These are phyloP conservation scores for Aphanomyces euteiches DNA, from an alignment of 352 stramenopile species.

Conservation along the genomic window DNA sequence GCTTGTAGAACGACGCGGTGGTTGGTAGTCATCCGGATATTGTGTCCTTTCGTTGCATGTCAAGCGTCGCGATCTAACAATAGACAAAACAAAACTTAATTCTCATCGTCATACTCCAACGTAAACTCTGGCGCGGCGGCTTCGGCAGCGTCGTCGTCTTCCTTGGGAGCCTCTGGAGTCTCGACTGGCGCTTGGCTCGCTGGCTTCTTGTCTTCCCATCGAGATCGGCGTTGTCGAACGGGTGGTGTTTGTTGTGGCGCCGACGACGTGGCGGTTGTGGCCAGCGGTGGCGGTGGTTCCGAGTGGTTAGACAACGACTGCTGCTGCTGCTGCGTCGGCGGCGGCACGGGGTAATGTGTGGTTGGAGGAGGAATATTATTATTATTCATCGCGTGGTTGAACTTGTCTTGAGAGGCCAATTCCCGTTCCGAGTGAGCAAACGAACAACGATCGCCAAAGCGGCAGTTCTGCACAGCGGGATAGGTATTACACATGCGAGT, in stretches of 20 bases:
- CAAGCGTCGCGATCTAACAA: neutral
- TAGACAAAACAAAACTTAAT: constrained; percentile 42
- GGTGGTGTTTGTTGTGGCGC: neutral
- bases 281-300: neutral
- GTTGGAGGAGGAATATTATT: constrained; percentile 3
- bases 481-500: constrained; percentile 77
- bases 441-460: constrained; percentile 82
- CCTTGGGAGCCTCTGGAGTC: neutral
- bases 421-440: constrained; percentile 81
- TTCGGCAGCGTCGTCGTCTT: neutral
- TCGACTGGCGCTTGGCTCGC: neutral
- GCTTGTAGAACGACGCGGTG: too few species aligned
- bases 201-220: constrained; percentile 21
- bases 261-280: neutral
- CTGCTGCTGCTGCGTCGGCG: neutral
- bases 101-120: constrained; percentile 24
- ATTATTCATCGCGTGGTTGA: neutral
- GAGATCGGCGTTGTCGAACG: neutral
- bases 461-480: constrained; percentile 45
- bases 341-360: neutral
- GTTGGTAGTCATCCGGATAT: too few species aligned
- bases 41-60: too few species aligned
- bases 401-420: constrained; percentile 35
- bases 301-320: neutral
- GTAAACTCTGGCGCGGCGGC: constrained; percentile 24